Evolutionary conservation across 805 yeast genomes (phyloP).

Genomic region (Blastobotrys americana): DNA sequence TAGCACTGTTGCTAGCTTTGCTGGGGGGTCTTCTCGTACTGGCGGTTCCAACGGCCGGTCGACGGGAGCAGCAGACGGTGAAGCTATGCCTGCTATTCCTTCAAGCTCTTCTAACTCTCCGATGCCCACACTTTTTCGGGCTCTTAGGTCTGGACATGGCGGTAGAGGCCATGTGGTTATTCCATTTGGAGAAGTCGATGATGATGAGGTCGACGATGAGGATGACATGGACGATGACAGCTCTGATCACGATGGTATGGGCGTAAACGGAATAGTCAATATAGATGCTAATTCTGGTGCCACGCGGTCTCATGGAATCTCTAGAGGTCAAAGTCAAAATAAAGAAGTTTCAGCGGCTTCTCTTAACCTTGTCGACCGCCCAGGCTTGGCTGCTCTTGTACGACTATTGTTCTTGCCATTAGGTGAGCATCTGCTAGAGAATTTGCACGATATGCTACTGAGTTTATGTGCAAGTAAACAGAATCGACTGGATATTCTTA

Average conservation of each 20-base stretch:
- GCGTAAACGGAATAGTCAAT: background rate
- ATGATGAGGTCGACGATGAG: slow-evolving; percentile 20
- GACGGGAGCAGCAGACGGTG: background rate
- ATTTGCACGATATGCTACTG: slow-evolving; percentile 56
- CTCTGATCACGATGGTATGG: background rate
- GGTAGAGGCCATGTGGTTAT: background rate
- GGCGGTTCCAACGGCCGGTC: slow-evolving; percentile 6
- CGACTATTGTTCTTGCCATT: slow-evolving; percentile 70
- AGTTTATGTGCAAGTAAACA: slow-evolving; percentile 70
- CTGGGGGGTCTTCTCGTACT: slow-evolving; percentile 2
- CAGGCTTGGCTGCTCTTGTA: slow-evolving; percentile 67
- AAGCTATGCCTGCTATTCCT: background rate
- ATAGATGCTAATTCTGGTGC: slow-evolving; percentile 6
- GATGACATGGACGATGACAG: slow-evolving; percentile 7
- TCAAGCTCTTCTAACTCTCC: background rate
- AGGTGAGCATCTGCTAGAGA: slow-evolving; percentile 48
- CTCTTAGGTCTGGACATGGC: background rate
- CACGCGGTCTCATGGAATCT: slow-evolving; percentile 22
- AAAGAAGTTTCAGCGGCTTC: slow-evolving; percentile 22
- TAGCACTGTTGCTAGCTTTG: slow-evolving; percentile 16
- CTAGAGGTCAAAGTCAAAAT: slow-evolving; percentile 32
- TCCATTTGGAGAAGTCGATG: slow-evolving; percentile 9
- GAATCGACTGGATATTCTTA: slow-evolving; percentile 66
- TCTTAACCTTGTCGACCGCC: slow-evolving; percentile 64
- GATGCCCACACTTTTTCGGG: no score